Percentiles rank a stretch among this genome's conserved stretches.
Conservation (phyloP, 345 rosid species). For the Noccaea bulbosa region DNA sequence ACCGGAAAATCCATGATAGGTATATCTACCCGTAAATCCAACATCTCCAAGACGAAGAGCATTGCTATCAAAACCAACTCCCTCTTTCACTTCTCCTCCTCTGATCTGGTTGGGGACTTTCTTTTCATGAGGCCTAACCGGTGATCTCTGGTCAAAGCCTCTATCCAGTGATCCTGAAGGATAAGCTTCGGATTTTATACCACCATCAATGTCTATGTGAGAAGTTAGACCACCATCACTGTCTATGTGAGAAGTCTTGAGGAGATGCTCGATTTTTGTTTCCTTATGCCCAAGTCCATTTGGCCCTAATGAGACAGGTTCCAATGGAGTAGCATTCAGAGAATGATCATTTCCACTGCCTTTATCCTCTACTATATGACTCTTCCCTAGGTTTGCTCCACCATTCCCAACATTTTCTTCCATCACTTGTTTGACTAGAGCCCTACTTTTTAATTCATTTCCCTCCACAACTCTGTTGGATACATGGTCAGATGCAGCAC, state of each 20-base stretch:
- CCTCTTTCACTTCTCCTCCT: too few species aligned
- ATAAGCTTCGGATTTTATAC: neutral
- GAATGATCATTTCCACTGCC: neutral
- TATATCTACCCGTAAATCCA: conserved; percentile 53
- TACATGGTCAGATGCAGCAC: too few species aligned
- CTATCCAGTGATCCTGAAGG: conserved; percentile 7
- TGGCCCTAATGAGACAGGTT: neutral
- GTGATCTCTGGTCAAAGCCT: conserved; percentile 9
- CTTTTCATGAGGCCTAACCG: neutral
- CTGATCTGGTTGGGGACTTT: neutral
- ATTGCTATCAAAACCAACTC: neutral
- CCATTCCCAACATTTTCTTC: too few species aligned
- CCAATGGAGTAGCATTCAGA: neutral
- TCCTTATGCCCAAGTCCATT: neutral
- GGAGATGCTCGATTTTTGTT: neutral
- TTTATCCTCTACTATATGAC: neutral
- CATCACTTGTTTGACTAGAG: neutral
- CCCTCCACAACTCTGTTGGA: too few species aligned
- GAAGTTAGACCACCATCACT: neutral
- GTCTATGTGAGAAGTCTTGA: neutral
- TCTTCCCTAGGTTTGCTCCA: neutral
- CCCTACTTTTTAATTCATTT: neutral
- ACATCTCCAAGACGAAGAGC: conserved; percentile 60
- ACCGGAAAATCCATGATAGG: conserved; percentile 46
- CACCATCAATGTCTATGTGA: too few species aligned